Percentiles rank a stretch among this genome's conserved stretches.
Conservation (phyloP, 2,329 filamentous ascomycete species). For the Stenocarpella maydis region DNA sequence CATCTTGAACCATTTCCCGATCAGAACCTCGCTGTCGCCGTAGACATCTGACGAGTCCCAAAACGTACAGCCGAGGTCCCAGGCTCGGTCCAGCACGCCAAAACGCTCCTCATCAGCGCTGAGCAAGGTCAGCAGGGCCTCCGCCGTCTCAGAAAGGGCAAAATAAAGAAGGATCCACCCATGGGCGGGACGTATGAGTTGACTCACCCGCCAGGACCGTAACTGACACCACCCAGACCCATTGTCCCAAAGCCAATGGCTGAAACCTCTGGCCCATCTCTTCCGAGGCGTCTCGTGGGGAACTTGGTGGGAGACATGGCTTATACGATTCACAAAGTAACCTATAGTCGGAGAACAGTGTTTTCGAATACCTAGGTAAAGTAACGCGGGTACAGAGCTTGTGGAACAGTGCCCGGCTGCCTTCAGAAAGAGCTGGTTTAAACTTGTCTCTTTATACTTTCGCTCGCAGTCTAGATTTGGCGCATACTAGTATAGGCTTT, state of each 20-base stretch:
- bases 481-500: not conserved
- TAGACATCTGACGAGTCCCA: slow-evolving; percentile 52
- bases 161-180: no score
- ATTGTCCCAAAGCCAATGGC: slow-evolving; percentile 42
- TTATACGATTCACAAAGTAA: not conserved
- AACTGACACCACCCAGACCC: slow-evolving; percentile 39
- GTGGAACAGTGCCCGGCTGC: no score
- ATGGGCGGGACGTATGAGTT: slow-evolving; percentile 28
- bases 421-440: not conserved
- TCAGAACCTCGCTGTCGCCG: slow-evolving; percentile 47
- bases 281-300: slow-evolving; percentile 38
- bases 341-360: not conserved
- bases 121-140: not conserved
- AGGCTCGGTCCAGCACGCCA: slow-evolving; percentile 48
- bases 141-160: not conserved
- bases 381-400: not conserved
- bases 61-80: slow-evolving; percentile 51
- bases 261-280: slow-evolving; percentile 39
- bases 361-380: no score
- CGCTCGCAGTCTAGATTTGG: not conserved
- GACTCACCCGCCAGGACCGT: slow-evolving; percentile 30
- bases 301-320: slow-evolving; percentile 9
- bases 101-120: slow-evolving; percentile 20
- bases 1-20: slow-evolving; percentile 49
- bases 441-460: slow-evolving; percentile 3